phyloP scores from a whole-genome alignment of 768 basidiomycete species.

The Boletus tylopilopsis region DNA sequence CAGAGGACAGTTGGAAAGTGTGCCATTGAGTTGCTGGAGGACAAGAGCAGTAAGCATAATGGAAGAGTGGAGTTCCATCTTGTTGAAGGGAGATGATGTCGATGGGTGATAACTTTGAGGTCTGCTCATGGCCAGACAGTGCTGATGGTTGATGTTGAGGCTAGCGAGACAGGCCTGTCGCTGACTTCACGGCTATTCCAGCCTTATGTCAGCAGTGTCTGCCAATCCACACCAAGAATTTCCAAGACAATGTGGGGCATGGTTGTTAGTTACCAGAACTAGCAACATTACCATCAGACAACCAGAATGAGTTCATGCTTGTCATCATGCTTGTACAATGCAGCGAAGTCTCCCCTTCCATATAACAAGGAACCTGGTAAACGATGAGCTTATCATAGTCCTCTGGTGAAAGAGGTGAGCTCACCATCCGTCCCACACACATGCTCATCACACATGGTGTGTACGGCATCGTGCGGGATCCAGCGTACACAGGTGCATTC shows the following conservation, averaged over 20 bases:
- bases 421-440: constrained; percentile 19
- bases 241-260: constrained; percentile 96
- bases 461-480: constrained; percentile 31
- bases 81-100: no score
- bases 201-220: no score
- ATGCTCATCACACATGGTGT: constrained; percentile 24
- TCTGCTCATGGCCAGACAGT: no score
- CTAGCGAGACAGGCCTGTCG: no score
- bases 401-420: constrained; percentile 74
- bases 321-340: constrained; percentile 81
- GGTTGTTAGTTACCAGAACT: constrained; percentile 72
- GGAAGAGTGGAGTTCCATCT: no score
- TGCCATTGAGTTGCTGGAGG: no score
- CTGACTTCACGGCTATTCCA: no score
- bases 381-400: constrained; percentile 97
- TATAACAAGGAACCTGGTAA: constrained; percentile 98
- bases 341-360: constrained; percentile 87
- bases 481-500: constrained; percentile 19
- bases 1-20: no score
- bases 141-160: no score
- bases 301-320: constrained; percentile 75
- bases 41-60: no score
- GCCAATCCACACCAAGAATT: constrained; percentile 93
- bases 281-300: constrained; percentile 83
- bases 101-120: no score